Evolutionary conservation across 2,329 filamentous ascomycete species (phyloP).

Genomic region (Nemania serpens): DNA sequence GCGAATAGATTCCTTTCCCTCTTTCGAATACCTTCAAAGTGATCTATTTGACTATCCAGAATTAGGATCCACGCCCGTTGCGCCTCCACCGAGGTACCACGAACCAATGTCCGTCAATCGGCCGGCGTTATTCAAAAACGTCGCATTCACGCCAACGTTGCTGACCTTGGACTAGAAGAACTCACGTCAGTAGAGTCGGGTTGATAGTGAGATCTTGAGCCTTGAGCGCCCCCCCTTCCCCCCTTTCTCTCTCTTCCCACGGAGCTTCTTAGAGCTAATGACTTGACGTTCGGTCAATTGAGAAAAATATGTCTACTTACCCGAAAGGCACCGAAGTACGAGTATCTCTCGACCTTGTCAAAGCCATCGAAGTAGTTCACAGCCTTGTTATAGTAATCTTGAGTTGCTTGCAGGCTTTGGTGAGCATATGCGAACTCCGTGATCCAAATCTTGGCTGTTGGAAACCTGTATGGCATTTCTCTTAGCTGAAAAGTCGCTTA

Average conservation of each 20-base stretch:
- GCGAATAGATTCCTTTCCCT: no score
- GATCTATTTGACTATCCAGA: no score
- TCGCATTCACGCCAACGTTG: neutral
- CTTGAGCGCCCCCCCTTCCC: no score
- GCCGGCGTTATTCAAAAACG: conserved; percentile 1
- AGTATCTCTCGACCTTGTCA: neutral
- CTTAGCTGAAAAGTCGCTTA: no score
- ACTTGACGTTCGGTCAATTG: no score
- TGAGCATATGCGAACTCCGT: neutral
- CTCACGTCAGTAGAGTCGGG: no score
- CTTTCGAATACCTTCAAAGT: no score
- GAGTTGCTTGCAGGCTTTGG: neutral
- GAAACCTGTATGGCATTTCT: neutral
- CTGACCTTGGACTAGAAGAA: neutral
- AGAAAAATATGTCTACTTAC: neutral
- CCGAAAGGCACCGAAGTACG: neutral
- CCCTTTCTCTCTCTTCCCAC: no score
- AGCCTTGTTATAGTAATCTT: neutral
- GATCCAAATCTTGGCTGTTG: neutral
- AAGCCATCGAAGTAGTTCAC: neutral
- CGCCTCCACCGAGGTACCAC: neutral
- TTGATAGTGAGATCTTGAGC: no score
- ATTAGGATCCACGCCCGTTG: neutral
- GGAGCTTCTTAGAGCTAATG: no score
- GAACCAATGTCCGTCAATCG: neutral